These are phyloP conservation scores for Arthroderma sp. DNA, from an alignment of 2,329 filamentous ascomycete species.

Conservation along the genomic window DNA sequence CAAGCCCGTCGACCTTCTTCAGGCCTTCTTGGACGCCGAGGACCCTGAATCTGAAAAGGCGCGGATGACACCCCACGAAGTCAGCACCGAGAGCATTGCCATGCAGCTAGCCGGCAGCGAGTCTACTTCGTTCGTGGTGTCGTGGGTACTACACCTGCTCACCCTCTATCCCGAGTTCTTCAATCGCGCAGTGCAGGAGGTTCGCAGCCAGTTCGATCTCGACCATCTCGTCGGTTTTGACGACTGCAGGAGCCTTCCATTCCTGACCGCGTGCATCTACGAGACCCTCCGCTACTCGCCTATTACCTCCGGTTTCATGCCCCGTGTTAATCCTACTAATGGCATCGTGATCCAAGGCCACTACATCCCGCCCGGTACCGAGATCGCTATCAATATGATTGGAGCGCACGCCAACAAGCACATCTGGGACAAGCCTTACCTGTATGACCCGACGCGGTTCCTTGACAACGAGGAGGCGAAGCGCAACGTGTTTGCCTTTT, in stretches of 20 bases:
- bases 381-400: slow-evolving; percentile 2
- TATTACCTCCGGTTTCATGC: slow-evolving; percentile 6
- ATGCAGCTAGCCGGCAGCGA: slow-evolving; percentile 6
- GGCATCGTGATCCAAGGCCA: slow-evolving; percentile 1
- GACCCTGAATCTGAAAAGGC: slow-evolving; percentile 1
- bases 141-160: slow-evolving; percentile 4
- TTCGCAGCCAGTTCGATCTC: slow-evolving; percentile 2
- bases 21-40: slow-evolving; percentile 3
- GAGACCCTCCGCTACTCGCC: slow-evolving; percentile 6
- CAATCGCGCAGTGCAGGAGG: background rate
- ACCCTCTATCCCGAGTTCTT: slow-evolving; percentile 3
- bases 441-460: slow-evolving; percentile 2
- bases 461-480: slow-evolving; percentile 1
- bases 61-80: slow-evolving; percentile 2
- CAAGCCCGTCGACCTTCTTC: slow-evolving; percentile 1
- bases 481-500: slow-evolving; percentile 5
- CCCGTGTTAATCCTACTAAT: background rate
- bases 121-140: slow-evolving; percentile 3
- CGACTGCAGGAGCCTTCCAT: background rate
- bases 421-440: background rate
- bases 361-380: slow-evolving; percentile 3
- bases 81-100: slow-evolving; percentile 5
- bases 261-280: background rate
- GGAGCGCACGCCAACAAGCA: slow-evolving; percentile 5
- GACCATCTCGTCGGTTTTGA: slow-evolving; percentile 1